A percentile compares a stretch with the other conserved stretches of the same genome.
Evolutionary conservation across 345 rosid species (phyloP).

Genomic region (Acer yangbiense): DNA sequence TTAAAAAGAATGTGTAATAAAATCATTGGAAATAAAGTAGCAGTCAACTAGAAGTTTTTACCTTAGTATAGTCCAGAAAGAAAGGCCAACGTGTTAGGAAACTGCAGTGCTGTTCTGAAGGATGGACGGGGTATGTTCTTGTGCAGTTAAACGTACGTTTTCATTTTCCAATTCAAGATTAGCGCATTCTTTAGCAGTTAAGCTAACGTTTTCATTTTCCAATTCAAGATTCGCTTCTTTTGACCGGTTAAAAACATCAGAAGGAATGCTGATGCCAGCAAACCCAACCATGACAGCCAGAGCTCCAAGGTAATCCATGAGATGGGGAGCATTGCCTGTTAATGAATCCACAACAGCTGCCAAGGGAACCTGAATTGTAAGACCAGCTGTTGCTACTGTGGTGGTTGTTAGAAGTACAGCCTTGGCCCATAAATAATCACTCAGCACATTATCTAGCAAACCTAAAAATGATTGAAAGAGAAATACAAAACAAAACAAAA

Average conservation of each 20-base stretch:
- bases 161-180: constrained; percentile 43
- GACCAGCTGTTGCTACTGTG: constrained; percentile 92
- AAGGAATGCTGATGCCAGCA: constrained; percentile 83
- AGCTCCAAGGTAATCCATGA: constrained; percentile 81
- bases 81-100: constrained; percentile 26
- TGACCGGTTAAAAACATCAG: constrained; percentile 47
- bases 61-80: not conserved
- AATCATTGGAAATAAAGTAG: too few relatives aligned
- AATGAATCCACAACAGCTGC: constrained; percentile 85
- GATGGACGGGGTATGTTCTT: constrained; percentile 9
- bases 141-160: constrained; percentile 24
- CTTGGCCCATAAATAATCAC: constrained; percentile 95
- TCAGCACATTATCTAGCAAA: constrained; percentile 85
- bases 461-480: constrained; percentile 41
- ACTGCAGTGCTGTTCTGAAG: constrained; percentile 14
- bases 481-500: not conserved
- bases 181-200: constrained; percentile 33
- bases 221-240: constrained; percentile 43
- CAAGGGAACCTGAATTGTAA: constrained; percentile 91
- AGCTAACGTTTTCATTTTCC: constrained; percentile 36
- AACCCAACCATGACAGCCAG: constrained; percentile 86
- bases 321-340: constrained; percentile 67
- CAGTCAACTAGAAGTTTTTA: not conserved
- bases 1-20: not conserved
- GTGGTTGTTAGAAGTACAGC: constrained; percentile 90